These are phyloP conservation scores for Plasmodium blacklocki DNA, from an alignment of 169 alveolate species.

Conservation along the genomic window DNA sequence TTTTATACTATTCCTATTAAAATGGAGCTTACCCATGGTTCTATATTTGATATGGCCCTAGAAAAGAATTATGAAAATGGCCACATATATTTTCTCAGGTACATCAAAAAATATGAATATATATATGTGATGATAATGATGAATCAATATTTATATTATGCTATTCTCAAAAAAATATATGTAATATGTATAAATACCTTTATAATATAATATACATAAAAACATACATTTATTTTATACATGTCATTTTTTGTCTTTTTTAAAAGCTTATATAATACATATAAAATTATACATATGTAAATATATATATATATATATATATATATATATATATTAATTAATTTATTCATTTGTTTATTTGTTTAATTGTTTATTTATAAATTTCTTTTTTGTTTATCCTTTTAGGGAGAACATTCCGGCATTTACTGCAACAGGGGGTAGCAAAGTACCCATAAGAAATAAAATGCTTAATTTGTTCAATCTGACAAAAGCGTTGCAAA, in stretches of 20 bases:
- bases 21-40: constrained; percentile 18
- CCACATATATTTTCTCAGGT: constrained; percentile 67
- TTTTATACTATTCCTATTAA: constrained; percentile 61
- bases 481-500: constrained; percentile 48
- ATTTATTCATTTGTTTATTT: not conserved
- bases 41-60: constrained; percentile 42
- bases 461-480: constrained; percentile 51
- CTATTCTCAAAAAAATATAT: not conserved
- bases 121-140: no score
- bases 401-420: constrained; percentile 69
- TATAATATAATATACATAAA: not conserved
- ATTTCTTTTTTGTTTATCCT: constrained; percentile 7
- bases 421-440: constrained; percentile 52
- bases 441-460: constrained; percentile 38
- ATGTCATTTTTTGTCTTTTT: no score
- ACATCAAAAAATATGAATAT: not conserved
- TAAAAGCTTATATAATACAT: not conserved
- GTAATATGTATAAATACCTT: not conserved
- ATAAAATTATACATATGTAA: not conserved
- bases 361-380: not conserved
- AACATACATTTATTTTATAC: not conserved
- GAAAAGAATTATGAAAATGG: constrained; percentile 71
- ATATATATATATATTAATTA: not conserved
- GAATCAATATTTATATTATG: not conserved
- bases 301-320: not conserved